Evolutionary conservation across 805 yeast species (phyloP).

Genomic region (Candida michaelii): DNA sequence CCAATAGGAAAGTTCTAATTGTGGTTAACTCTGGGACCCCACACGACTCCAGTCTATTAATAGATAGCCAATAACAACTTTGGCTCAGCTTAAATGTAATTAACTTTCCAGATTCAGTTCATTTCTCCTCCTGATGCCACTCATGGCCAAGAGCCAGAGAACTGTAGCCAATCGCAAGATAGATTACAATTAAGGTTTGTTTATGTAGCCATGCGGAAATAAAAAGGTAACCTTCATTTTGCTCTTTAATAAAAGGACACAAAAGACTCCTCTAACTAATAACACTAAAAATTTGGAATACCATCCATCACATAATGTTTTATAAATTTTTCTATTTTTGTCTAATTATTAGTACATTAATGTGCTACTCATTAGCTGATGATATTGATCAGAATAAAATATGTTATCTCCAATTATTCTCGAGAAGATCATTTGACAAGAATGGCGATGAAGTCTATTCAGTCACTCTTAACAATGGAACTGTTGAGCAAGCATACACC

Average conservation of each 20-base stretch:
- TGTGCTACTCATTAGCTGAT: conserved; percentile 1
- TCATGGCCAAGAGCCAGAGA: background rate
- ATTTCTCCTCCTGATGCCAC: background rate
- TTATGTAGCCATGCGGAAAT: background rate
- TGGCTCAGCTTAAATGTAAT: background rate
- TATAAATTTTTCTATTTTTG: background rate
- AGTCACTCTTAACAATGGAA: background rate
- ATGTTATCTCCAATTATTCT: background rate
- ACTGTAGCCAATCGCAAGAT: background rate
- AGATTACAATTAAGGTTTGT: background rate
- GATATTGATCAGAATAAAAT: background rate
- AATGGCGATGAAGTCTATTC: background rate
- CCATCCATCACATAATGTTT: background rate
- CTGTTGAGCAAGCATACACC: conserved; percentile 1
- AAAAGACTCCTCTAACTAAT: background rate
- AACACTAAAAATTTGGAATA: background rate
- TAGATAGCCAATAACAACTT: background rate
- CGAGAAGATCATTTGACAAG: background rate
- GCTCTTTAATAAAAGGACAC: background rate
- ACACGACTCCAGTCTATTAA: conserved; percentile 1
- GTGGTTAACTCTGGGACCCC: conserved; percentile 1
- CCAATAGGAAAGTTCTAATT: background rate
- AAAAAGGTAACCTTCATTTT: background rate
- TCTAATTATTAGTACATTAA: background rate
- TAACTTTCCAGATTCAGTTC: background rate